phyloP scores from a whole-genome alignment of 2,329 filamentous ascomycete species.

The Cyphellophora europaea region DNA sequence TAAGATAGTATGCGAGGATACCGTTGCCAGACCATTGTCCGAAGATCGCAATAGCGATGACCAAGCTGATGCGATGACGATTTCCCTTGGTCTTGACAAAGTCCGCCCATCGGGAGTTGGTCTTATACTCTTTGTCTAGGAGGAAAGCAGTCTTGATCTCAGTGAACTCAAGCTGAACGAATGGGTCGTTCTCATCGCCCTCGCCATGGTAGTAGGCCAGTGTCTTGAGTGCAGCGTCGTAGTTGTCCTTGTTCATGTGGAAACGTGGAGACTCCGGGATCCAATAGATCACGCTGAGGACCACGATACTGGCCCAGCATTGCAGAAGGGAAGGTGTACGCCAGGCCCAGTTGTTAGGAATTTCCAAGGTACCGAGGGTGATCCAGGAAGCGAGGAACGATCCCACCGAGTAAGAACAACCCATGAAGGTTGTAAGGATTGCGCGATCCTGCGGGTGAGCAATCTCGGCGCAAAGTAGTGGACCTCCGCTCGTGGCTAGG shows the following conservation, averaged over 20 bases:
- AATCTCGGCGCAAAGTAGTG: conserved; percentile 22
- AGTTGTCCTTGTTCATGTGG: conserved; percentile 49
- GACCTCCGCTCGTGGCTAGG: conserved; percentile 20
- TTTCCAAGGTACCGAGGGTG: conserved; percentile 29
- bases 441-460: conserved; percentile 23
- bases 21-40: conserved; percentile 47
- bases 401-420: conserved; percentile 44
- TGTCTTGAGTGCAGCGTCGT: conserved; percentile 45
- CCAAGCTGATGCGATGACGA: conserved; percentile 43
- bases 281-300: conserved; percentile 41
- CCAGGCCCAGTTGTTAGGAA: conserved; percentile 39
- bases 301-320: conserved; percentile 32
- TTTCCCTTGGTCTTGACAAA: conserved; percentile 52
- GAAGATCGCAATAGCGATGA: conserved; percentile 37
- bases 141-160: conserved; percentile 18
- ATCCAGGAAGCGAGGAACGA: conserved; percentile 33
- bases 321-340: conserved; percentile 48
- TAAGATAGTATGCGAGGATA: conserved; percentile 29
- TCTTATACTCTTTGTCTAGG: conserved; percentile 3
- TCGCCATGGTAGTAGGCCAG: conserved; percentile 52
- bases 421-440: conserved; percentile 39
- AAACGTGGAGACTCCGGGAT: conserved; percentile 54
- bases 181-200: conserved; percentile 23
- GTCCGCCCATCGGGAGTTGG: conserved; percentile 39
- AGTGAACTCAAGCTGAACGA: conserved; percentile 22